Evolutionary conservation across 257 asterid genomes (phyloP).

Genomic region (Forsythia suspensa): DNA sequence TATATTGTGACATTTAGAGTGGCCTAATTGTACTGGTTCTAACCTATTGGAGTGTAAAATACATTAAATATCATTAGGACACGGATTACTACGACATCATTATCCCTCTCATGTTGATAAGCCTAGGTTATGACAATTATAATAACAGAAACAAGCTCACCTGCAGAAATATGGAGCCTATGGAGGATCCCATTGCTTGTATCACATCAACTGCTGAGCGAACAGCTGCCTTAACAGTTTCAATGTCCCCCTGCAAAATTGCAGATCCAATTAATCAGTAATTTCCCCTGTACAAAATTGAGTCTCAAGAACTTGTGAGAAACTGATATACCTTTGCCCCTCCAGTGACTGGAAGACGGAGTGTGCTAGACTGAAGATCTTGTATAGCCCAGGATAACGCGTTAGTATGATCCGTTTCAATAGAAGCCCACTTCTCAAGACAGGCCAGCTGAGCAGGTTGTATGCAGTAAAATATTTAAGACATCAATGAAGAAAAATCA

Average conservation of each 20-base stretch:
- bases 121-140: background rate
- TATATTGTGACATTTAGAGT: background rate
- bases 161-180: slow-evolving; percentile 52
- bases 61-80: slow-evolving; percentile 1
- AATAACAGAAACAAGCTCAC: slow-evolving; percentile 38
- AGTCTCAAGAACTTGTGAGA: slow-evolving; percentile 15
- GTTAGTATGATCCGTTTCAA: slow-evolving; percentile 65
- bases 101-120: background rate
- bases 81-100: background rate
- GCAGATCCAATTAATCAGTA: slow-evolving; percentile 10
- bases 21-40: background rate
- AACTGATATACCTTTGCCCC: slow-evolving; percentile 73
- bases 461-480: slow-evolving; percentile 20
- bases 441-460: slow-evolving; percentile 54
- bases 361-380: slow-evolving; percentile 78
- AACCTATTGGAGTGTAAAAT: background rate
- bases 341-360: slow-evolving; percentile 68
- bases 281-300: slow-evolving; percentile 7
- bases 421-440: slow-evolving; percentile 76
- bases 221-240: slow-evolving; percentile 68
- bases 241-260: slow-evolving; percentile 70
- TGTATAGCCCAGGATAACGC: slow-evolving; percentile 62
- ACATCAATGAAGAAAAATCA: background rate
- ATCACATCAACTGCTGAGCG: slow-evolving; percentile 77
- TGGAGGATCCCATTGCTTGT: slow-evolving; percentile 80